These are phyloP conservation scores for Magnusiomyces paraingens DNA, from an alignment of 1,139 yeast genomes.

Conservation along the genomic window DNA sequence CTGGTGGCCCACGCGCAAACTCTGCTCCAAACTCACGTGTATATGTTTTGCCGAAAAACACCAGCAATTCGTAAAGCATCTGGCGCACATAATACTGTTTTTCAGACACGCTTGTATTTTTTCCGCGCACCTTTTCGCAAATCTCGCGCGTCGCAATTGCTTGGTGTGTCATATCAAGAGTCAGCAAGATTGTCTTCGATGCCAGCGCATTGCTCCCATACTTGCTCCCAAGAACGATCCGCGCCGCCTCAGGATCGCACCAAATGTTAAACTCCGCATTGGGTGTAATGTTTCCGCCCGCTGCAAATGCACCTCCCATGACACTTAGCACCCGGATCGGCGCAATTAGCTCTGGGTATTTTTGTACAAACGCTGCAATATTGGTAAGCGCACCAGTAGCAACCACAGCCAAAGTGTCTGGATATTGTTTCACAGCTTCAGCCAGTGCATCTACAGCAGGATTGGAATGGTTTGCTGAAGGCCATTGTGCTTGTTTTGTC, in stretches of 20 bases:
- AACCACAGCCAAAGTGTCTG: constrained; percentile 49
- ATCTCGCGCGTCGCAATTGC: constrained; percentile 51
- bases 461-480: constrained; percentile 17
- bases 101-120: constrained; percentile 1
- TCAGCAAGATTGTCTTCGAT: constrained; percentile 49
- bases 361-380: constrained; percentile 46
- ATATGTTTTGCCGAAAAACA: constrained; percentile 48
- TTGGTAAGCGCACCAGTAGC: constrained; percentile 77
- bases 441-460: constrained; percentile 54
- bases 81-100: constrained; percentile 39
- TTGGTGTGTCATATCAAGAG: constrained; percentile 66
- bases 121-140: constrained; percentile 24
- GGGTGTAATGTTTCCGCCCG: constrained; percentile 41
- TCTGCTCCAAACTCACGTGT: constrained; percentile 36
- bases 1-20: constrained; percentile 58
- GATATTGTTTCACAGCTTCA: constrained; percentile 40
- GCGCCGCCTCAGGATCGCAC: constrained; percentile 74
- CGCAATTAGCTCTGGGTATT: constrained; percentile 45
- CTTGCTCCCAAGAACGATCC: constrained; percentile 37
- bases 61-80: constrained; percentile 51
- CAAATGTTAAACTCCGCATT: constrained; percentile 75
- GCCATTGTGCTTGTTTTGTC: constrained; percentile 26
- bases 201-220: constrained; percentile 35
- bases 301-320: constrained; percentile 70
- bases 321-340: constrained; percentile 49